phyloP scores from a whole-genome alignment of 2,329 filamentous ascomycete genomes.

The Basipetospora chlamydospora region DNA sequence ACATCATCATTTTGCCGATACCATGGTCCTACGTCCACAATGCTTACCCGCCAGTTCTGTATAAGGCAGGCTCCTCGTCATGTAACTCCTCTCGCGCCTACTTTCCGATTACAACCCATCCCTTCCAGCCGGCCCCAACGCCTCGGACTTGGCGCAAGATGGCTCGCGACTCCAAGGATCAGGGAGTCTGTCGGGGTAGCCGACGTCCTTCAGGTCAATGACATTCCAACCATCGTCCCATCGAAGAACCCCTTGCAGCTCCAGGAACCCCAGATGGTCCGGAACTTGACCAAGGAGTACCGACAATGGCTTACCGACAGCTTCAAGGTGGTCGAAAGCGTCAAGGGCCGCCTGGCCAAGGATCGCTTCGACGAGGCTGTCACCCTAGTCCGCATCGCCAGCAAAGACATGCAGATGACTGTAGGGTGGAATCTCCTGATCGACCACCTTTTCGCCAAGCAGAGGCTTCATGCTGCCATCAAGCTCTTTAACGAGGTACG shows the following conservation, averaged over 20 bases:
- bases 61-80: constrained; percentile 1
- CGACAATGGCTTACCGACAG: constrained; percentile 49
- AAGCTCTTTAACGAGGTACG: constrained; percentile 79
- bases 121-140: too few relatives aligned
- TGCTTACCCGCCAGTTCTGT: constrained; percentile 3
- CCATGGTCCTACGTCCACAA: not conserved
- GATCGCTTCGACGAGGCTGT: constrained; percentile 53
- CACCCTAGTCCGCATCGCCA: constrained; percentile 54
- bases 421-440: constrained; percentile 87
- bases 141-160: too few relatives aligned
- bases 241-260: not conserved
- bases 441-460: constrained; percentile 48
- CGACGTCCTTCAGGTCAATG: not conserved
- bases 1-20: too few relatives aligned
- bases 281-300: constrained; percentile 1
- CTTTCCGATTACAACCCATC: too few relatives aligned
- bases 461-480: constrained; percentile 48
- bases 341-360: constrained; percentile 43
- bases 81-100: too few relatives aligned
- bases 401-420: constrained; percentile 44
- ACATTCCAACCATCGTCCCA: not conserved
- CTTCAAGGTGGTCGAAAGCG: constrained; percentile 54
- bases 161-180: not conserved
- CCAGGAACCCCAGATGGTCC: not conserved
- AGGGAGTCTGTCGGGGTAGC: not conserved